Evolutionary conservation across 208 protist species (phyloP).

Genomic region (Acanthamoeba rhysodes): DNA sequence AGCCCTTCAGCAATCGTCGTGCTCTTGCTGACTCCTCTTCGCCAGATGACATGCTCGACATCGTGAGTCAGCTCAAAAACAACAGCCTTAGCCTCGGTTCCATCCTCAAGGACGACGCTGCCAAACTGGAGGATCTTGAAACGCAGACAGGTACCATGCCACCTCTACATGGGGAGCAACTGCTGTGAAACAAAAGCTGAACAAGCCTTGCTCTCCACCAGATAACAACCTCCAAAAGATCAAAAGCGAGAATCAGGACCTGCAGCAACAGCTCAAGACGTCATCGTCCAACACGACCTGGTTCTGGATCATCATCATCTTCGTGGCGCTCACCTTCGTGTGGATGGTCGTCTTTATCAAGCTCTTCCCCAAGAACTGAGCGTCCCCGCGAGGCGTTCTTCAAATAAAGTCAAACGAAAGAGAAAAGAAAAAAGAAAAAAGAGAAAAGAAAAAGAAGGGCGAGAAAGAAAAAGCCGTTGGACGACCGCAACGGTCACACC

Average conservation of each 20-base stretch:
- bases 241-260: background rate
- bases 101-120: background rate
- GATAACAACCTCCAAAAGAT: constrained; percentile 60
- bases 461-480: background rate
- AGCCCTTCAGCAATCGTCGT: too few species aligned
- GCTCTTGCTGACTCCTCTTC: background rate
- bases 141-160: background rate
- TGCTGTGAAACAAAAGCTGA: too few species aligned
- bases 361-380: constrained; percentile 28
- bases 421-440: background rate
- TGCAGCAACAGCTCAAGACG: background rate
- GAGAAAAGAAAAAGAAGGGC: background rate
- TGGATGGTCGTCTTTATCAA: constrained; percentile 67
- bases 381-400: too few species aligned
- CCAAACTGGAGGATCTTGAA: constrained; percentile 13
- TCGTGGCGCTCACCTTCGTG: constrained; percentile 33
- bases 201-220: too few species aligned
- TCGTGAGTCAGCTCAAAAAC: constrained; percentile 45
- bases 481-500: background rate
- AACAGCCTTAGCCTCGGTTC: constrained; percentile 3
- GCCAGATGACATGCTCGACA: constrained; percentile 25
- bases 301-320: constrained; percentile 64
- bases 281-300: constrained; percentile 17
- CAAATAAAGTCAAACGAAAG: background rate
- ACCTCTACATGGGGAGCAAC: too few species aligned